Evolutionary conservation across 2,329 filamentous ascomycete species (phyloP).

Genomic region (Penicillium sp.): DNA sequence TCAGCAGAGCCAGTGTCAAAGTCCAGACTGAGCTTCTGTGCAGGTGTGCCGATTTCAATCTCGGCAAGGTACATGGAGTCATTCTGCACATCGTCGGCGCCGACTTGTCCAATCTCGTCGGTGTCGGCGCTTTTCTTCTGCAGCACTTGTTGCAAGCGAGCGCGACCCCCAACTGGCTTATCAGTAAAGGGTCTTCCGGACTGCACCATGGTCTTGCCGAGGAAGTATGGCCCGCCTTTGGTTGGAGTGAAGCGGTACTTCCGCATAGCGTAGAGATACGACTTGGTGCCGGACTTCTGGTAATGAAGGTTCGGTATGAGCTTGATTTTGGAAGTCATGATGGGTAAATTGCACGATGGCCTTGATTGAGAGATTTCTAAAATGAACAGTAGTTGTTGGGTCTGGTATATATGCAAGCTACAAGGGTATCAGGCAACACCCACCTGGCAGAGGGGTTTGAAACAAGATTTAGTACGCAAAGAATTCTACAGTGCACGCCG

Average conservation of each 20-base stretch:
- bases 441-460: not conserved
- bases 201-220: constrained; percentile 52
- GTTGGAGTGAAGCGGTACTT: constrained; percentile 67
- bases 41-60: constrained; percentile 65
- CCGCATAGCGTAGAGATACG: constrained; percentile 62
- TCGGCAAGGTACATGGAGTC: constrained; percentile 67
- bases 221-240: constrained; percentile 62
- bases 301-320: constrained; percentile 63
- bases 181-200: constrained; percentile 51
- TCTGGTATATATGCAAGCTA: not conserved
- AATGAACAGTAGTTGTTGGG: constrained; percentile 10
- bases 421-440: not conserved
- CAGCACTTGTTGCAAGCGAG: constrained; percentile 52
- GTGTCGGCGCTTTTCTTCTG: constrained; percentile 45
- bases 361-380: constrained; percentile 14
- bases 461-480: not conserved
- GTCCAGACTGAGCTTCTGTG: constrained; percentile 63
- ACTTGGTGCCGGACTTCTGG: constrained; percentile 61
- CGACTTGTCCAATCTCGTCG: constrained; percentile 52
- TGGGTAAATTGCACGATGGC: constrained; percentile 13
- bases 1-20: constrained; percentile 74
- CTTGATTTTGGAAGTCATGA: constrained; percentile 49
- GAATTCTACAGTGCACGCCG: no score
- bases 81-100: constrained; percentile 67
- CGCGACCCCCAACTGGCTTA: constrained; percentile 52